Percentiles rank a stretch among this genome's conserved stretches.
phyloP scores from a whole-genome alignment of 2,329 filamentous ascomycete species.

The Trichophyton benhamiae region DNA sequence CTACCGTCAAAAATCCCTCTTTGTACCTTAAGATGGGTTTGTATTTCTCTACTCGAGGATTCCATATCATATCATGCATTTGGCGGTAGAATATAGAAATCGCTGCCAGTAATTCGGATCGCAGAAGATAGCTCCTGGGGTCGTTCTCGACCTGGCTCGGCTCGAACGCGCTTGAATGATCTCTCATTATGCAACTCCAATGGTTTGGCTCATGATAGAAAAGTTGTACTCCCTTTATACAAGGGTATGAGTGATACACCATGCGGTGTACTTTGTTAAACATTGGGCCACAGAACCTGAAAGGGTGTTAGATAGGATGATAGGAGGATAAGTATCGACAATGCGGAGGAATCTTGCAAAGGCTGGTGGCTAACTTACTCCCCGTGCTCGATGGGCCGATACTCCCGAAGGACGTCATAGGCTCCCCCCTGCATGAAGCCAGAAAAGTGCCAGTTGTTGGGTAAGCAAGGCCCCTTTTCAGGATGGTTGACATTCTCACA shows the following conservation, averaged over 20 bases:
- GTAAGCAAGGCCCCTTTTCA: not conserved
- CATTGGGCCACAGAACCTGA: slow-evolving; percentile 7
- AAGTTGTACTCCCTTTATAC: not conserved
- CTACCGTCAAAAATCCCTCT: slow-evolving; percentile 9
- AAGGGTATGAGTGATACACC: not conserved
- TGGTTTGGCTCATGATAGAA: slow-evolving; percentile 3
- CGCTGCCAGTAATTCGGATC: slow-evolving; percentile 9
- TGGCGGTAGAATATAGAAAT: slow-evolving; percentile 11
- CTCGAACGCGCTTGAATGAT: not conserved
- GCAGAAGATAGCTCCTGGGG: slow-evolving; percentile 10
- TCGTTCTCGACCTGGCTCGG: not conserved
- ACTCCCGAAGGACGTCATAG: slow-evolving; percentile 4
- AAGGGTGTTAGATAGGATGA: not conserved
- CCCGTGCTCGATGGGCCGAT: not conserved
- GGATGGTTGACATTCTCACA: slow-evolving; percentile 7
- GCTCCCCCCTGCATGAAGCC: slow-evolving; percentile 9
- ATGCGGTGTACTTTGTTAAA: not conserved
- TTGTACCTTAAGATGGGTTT: slow-evolving; percentile 9
- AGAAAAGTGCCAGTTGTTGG: slow-evolving; percentile 10
- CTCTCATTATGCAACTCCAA: slow-evolving; percentile 10
- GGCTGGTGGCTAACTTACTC: not conserved
- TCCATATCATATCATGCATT: slow-evolving; percentile 12
- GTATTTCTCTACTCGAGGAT: slow-evolving; percentile 6
- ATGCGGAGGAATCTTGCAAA: not conserved
- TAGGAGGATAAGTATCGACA: not conserved